Conservation (phyloP, 2,329 filamentous ascomycete species). For the Fusarium mangiferae region DNA sequence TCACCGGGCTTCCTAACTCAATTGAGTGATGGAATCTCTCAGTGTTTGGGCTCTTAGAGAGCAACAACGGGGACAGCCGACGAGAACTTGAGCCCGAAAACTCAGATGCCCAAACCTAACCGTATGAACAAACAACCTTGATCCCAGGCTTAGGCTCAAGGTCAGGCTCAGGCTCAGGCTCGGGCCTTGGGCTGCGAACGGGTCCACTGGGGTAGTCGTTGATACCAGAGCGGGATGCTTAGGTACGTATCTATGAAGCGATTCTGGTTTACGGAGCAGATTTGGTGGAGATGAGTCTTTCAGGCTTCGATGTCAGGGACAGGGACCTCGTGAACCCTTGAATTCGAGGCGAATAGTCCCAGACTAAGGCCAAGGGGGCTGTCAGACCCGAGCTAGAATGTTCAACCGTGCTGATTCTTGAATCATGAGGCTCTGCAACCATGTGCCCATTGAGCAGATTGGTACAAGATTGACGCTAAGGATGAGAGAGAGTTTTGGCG, state of each 20-base stretch:
- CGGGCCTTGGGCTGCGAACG: constrained; percentile 28
- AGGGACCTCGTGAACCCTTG: constrained; percentile 33
- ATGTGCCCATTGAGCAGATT: not conserved
- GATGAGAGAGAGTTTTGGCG: not conserved
- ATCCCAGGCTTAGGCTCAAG: constrained; percentile 10
- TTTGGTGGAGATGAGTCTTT: constrained; percentile 25
- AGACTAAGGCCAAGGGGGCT: constrained; percentile 14
- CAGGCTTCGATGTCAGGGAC: constrained; percentile 24
- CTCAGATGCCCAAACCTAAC: constrained; percentile 29
- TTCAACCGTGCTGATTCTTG: constrained; percentile 25
- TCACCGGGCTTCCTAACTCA: constrained; percentile 19
- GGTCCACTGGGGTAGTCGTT: constrained; percentile 15
- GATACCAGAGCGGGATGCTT: not conserved
- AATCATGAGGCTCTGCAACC: constrained; percentile 42
- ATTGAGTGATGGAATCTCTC: constrained; percentile 16
- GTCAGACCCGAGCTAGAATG: constrained; percentile 23
- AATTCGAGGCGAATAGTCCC: constrained; percentile 17
- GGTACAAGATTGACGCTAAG: constrained; percentile 4
- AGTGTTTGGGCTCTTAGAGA: constrained; percentile 5
- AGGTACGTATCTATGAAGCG: not conserved
- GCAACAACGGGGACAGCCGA: constrained; percentile 26
- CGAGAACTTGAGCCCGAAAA: constrained; percentile 27
- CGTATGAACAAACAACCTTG: constrained; percentile 7
- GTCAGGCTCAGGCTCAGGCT: constrained; percentile 4
- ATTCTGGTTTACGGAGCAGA: not conserved